phyloP scores from a whole-genome alignment of 805 yeast genomes.

The Tetrapisispora arboricola region DNA sequence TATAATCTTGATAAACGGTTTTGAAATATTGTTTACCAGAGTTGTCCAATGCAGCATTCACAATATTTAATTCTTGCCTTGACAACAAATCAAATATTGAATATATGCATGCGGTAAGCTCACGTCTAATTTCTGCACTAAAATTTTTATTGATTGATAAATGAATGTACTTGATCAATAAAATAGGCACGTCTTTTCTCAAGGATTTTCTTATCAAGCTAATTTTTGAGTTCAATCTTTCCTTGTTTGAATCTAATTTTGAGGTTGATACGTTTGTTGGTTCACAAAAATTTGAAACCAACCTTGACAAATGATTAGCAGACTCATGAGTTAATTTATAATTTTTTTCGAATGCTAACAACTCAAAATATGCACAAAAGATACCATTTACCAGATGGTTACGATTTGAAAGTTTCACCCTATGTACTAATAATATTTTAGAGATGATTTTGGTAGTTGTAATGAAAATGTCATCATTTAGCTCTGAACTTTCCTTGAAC shows the following conservation, averaged over 20 bases:
- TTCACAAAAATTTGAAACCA: conserved; percentile 62
- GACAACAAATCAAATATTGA: conserved; percentile 62
- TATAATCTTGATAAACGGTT: conserved; percentile 60
- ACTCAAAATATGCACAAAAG: conserved; percentile 41
- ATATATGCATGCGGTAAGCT: conserved; percentile 47
- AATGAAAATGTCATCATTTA: conserved; percentile 28
- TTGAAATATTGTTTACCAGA: conserved; percentile 62
- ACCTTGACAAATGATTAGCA: conserved; percentile 44
- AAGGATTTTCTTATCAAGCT: conserved; percentile 48
- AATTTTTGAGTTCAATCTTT: conserved; percentile 43
- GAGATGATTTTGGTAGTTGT: conserved; percentile 44
- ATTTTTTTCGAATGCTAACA: conserved; percentile 28
- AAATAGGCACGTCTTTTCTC: conserved; percentile 50
- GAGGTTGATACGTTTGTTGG: conserved; percentile 34
- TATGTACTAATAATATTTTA: conserved; percentile 51
- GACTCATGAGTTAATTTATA: conserved; percentile 25
- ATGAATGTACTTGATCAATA: conserved; percentile 50
- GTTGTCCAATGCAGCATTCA: conserved; percentile 55
- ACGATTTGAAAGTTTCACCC: conserved; percentile 60
- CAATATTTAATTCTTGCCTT: conserved; percentile 48
- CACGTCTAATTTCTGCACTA: conserved; percentile 36
- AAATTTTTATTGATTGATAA: conserved; percentile 43
- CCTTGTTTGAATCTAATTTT: conserved; percentile 22
- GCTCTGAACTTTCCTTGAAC: background rate
- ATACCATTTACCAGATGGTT: conserved; percentile 52